Base-by-base conservation (phyloP, 495 filamentous ascomycete genomes). In the Aspergillus sparsus region DNA sequence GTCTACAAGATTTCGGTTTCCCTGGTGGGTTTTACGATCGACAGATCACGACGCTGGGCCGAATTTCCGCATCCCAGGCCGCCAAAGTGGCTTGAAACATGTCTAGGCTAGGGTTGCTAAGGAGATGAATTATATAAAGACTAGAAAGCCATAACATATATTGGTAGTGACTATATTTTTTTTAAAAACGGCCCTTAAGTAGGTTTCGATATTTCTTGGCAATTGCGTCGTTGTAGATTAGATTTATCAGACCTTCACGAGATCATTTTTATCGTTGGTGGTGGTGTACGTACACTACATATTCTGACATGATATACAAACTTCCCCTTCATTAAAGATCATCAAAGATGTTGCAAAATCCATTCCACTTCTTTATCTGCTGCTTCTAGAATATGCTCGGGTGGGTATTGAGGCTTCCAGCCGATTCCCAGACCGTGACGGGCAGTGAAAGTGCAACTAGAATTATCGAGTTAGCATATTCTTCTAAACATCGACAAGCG, bases 41-140 rank as follows among this genome's bases (percentile, higher is more conserved):
- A 15, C 94, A 98, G 73, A 82, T 97, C 39, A 81, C 80, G 49
- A 97, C 93, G 0, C 89, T 97, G 71, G 78, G 77, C 47, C 83
- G 84, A 6, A 89, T 98, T 63, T 90, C 87, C 66, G 79, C 79
- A 39, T 87, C 88, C 3, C 94, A 98, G 80, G 87, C 89, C n/a
- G n/a, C n/a, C n/a, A n/a, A n/a, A n/a, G n/a, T n/a, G n/a, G n/a
- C n/a, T n/a, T n/a, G n/a, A n/a, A n/a, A n/a, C n/a, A n/a, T n/a
- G n/a, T n/a, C n/a, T n/a, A n/a, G n/a, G n/a, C n/a, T n/a, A n/a
- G n/a, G n/a, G n/a, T n/a, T n/a, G n/a, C n/a, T n/a, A n/a, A n/a
- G n/a, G n/a, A n/a, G n/a, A n/a, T n/a, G n/a, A n/a, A n/a, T n/a
- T n/a, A n/a, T n/a, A n/a, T n/a, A n/a, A n/a, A n/a, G n/a, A n/a